phyloP scores from a whole-genome alignment of 768 basidiomycete genomes.

The Zangia roseola region DNA sequence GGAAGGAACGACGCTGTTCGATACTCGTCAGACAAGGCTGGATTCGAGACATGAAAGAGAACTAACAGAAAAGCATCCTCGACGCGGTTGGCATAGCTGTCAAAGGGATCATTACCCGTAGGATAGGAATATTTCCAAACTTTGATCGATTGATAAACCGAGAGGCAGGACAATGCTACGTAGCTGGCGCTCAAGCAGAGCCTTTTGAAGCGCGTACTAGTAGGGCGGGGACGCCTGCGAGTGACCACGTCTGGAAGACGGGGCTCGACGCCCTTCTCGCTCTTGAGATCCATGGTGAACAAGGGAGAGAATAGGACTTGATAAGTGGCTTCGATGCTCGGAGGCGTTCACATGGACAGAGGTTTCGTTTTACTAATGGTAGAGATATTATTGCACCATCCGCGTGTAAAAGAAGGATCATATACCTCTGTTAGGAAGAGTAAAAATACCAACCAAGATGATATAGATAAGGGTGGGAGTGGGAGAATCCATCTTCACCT shows the following conservation, averaged over 20 bases:
- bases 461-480: no score
- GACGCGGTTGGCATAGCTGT: conserved; percentile 13
- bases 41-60: background rate
- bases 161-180: conserved; percentile 4
- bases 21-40: background rate
- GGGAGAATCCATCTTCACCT: no score
- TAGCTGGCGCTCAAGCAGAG: conserved; percentile 4
- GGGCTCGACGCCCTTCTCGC: conserved; percentile 4
- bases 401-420: no score
- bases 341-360: conserved; percentile 10
- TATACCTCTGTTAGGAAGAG: no score
- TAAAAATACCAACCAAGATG: no score
- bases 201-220: conserved; percentile 3
- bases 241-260: conserved; percentile 12
- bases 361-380: background rate
- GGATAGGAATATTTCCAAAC: conserved; percentile 11
- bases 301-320: background rate
- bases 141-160: conserved; percentile 11
- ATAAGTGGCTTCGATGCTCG: background rate
- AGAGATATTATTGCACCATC: no score
- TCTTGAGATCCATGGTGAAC: conserved; percentile 17
- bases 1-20: conserved; percentile 52
- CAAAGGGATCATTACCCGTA: conserved; percentile 2
- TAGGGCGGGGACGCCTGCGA: background rate
- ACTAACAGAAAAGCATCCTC: conserved; percentile 39